Conservation (phyloP, 805 yeast genomes). For the Ogataea henricii region DNA sequence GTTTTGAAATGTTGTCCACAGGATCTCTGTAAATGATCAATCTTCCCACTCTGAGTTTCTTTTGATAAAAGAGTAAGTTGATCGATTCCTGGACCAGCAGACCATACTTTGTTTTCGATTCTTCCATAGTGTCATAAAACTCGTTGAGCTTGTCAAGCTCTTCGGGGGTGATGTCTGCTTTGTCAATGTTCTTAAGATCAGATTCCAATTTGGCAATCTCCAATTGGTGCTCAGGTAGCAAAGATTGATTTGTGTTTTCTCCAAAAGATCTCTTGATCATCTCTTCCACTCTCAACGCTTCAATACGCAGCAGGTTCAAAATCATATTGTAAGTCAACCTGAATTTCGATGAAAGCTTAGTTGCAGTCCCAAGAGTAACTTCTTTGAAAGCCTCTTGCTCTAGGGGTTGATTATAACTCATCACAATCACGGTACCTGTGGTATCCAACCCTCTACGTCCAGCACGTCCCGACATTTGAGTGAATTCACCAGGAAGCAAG, state of each 20-base stretch:
- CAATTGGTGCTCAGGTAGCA: slow-evolving; percentile 83
- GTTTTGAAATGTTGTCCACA: slow-evolving; percentile 35
- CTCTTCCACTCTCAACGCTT: slow-evolving; percentile 94
- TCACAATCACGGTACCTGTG: slow-evolving; percentile 91
- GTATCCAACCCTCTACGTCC: slow-evolving; percentile 95
- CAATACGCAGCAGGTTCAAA: slow-evolving; percentile 84
- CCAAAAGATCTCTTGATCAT: slow-evolving; percentile 96
- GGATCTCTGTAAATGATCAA: slow-evolving; percentile 57
- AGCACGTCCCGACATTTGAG: slow-evolving; percentile 99
- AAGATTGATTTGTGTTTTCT: slow-evolving; percentile 83
- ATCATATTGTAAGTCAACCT: slow-evolving; percentile 96
- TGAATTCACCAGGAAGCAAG: slow-evolving; percentile 92
- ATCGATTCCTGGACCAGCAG: slow-evolving; percentile 50
- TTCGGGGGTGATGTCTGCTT: slow-evolving; percentile 40
- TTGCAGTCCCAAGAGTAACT: slow-evolving; percentile 85
- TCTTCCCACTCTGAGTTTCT: slow-evolving; percentile 54
- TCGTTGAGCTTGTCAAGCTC: slow-evolving; percentile 45
- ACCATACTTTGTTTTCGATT: slow-evolving; percentile 46
- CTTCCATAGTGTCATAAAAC: slow-evolving; percentile 45
- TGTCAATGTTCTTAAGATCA: slow-evolving; percentile 37
- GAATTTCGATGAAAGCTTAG: slow-evolving; percentile 88
- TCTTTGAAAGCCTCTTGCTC: slow-evolving; percentile 64
- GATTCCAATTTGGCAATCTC: slow-evolving; percentile 56
- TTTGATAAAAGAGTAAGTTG: slow-evolving; percentile 48
- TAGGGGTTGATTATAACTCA: slow-evolving; percentile 75